These are phyloP conservation scores for Puccinia brachypodii DNA, from an alignment of 1,284 basidiomycete species.

Conservation along the genomic window DNA sequence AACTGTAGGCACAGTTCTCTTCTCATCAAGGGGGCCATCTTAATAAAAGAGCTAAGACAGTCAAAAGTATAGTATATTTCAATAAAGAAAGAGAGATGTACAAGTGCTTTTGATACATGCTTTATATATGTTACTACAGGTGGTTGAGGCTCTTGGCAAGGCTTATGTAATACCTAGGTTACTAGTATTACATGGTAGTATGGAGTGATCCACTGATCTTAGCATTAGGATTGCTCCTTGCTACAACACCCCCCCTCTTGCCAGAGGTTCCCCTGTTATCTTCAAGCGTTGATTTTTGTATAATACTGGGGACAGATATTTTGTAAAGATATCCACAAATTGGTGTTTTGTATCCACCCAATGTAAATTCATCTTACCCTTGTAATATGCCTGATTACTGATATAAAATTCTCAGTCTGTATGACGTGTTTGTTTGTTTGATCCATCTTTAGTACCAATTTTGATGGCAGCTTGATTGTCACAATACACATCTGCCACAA, in stretches of 20 bases:
- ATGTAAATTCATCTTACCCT: not conserved
- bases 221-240: not conserved
- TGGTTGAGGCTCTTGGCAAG: too few species aligned
- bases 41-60: too few species aligned
- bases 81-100: too few species aligned
- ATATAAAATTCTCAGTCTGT: constrained; percentile 4
- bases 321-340: constrained; percentile 13
- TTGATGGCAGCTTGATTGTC: constrained; percentile 12
- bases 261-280: not conserved
- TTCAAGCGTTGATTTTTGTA: not conserved
- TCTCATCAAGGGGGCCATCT: too few species aligned
- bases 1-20: too few species aligned
- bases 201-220: not conserved
- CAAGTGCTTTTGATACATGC: too few species aligned
- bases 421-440: constrained; percentile 1
- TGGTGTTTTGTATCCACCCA: not conserved
- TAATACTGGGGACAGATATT: not conserved
- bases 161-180: not conserved
- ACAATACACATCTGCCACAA: not conserved
- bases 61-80: too few species aligned
- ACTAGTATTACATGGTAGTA: constrained; percentile 5
- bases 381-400: not conserved
- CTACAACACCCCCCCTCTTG: constrained; percentile 4
- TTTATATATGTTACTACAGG: too few species aligned
- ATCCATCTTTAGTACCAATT: not conserved